phyloP scores from a whole-genome alignment of 371 early-diverging fungal species.

The Gilbertella persicaria region DNA sequence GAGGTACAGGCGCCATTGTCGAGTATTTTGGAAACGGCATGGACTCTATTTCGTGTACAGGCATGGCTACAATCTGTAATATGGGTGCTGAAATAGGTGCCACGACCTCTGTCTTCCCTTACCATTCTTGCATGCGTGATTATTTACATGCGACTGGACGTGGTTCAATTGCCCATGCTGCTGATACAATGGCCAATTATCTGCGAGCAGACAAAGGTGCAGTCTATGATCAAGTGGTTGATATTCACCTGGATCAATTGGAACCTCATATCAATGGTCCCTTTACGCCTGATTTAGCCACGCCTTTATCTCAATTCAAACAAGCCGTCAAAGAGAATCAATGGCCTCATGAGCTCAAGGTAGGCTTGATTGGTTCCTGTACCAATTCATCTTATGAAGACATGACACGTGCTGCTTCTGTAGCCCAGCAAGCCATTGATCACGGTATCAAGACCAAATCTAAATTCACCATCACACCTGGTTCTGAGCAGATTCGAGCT shows the following conservation, averaged over 20 bases:
- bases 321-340: conserved; percentile 74
- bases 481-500: conserved; percentile 95
- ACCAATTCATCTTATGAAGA: conserved; percentile 98
- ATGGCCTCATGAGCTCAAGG: conserved; percentile 84
- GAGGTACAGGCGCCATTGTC: conserved; percentile 93
- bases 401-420: conserved; percentile 88
- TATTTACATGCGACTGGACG: conserved; percentile 89
- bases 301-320: conserved; percentile 88
- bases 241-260: conserved; percentile 83
- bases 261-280: conserved; percentile 98
- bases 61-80: conserved; percentile 98
- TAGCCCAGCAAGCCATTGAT: conserved; percentile 80
- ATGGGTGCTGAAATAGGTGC: conserved; percentile 99
- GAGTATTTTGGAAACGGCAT: conserved; percentile 97
- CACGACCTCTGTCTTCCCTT: conserved; percentile 96
- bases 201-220: conserved; percentile 85
- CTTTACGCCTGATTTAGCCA: conserved; percentile 93
- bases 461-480: conserved; percentile 90
- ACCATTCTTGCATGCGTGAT: conserved; percentile 80
- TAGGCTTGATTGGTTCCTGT: conserved; percentile 94
- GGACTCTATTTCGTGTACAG: conserved; percentile 90
- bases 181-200: conserved; percentile 72
- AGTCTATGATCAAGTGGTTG: conserved; percentile 90
- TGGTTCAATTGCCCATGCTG: conserved; percentile 69
- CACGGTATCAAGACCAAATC: conserved; percentile 80